Conservation (phyloP, 2,329 filamentous ascomycete species). For the Cordyceps cicadae region DNA sequence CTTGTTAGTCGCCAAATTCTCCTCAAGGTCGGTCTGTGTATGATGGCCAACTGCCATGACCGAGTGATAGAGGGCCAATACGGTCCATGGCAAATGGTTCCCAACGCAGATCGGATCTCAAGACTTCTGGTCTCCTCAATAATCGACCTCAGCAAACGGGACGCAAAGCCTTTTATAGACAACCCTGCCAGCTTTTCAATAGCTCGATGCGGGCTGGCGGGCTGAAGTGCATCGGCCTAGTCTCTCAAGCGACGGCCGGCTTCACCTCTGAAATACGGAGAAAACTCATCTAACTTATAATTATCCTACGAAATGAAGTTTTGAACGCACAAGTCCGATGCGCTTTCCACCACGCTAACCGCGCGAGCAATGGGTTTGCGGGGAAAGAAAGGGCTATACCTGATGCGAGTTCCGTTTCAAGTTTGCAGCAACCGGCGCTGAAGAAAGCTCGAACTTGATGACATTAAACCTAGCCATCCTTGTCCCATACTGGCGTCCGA, state of each 20-base stretch:
- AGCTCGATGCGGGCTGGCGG: neutral
- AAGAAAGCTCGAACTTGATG: neutral
- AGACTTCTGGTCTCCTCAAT: neutral
- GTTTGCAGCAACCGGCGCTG: neutral
- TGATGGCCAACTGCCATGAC: neutral
- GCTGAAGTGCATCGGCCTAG: too few relatives aligned
- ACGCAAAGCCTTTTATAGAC: neutral
- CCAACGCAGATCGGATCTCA: neutral
- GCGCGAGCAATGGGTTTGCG: neutral
- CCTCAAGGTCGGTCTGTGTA: neutral
- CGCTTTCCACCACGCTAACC: neutral
- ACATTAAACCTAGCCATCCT: neutral
- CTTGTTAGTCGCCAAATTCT: neutral
- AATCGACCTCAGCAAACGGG: neutral
- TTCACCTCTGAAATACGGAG: neutral
- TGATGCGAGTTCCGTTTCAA: neutral
- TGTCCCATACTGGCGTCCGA: neutral
- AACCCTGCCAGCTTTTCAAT: neutral
- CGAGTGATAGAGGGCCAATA: neutral
- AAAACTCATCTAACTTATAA: neutral
- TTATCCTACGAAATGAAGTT: neutral
- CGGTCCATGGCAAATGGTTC: neutral
- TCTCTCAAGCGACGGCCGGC: too few relatives aligned
- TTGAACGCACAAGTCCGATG: neutral
- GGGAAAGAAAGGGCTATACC: neutral